Evolutionary conservation across 2,329 filamentous ascomycete genomes (phyloP), one percentile per base, ranked within the genome.

Genomic region (Ophiostoma perfectum): DNA sequence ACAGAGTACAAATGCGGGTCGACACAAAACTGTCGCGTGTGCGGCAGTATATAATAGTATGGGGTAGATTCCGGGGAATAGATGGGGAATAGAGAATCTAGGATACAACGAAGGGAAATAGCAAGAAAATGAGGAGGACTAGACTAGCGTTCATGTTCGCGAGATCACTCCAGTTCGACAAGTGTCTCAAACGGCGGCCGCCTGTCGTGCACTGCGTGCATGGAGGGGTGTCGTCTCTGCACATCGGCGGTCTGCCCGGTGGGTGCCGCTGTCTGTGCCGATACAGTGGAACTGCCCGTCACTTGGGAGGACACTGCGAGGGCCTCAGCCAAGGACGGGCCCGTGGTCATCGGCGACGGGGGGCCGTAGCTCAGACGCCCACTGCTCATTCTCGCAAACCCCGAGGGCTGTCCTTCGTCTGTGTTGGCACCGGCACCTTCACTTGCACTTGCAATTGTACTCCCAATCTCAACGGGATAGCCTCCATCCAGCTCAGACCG

Each of bases 401-500:
- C 45, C 39, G 12, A 27, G 27, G 27, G 27, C 27, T 27, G 58
- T 41, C 58, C 38, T 36, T 62, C 14, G 1, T 27, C 49, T 55
- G 2, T 27, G 18, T 11, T 18, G 9, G 8, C 6, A 4, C 49
- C 45, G 3, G 3, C 55, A 38, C 55, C 55, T 11, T 58, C 27
- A 27, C 27, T 27, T 27, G 27, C 27, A 27, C 27, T 36, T 38
- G 2, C 55, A 38, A 4, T 52, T 52, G n/a, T 3, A 4, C 55
- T 5, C 18, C 9, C 7, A 38, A 36, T 38, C 11, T 9, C 39
- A 1, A 38, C 27, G 5, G 38, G 47, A 1, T 38, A 12, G 42
- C 64, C 58, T 14, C 68, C 72, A n/a, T 70, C 70, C 1, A 72
- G 72, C 67, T 73, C 72, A 2, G 71, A 72, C 36, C 71, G 70